phyloP scores from a whole-genome alignment of 805 yeast genomes.

The Kodamaea laetipori region DNA sequence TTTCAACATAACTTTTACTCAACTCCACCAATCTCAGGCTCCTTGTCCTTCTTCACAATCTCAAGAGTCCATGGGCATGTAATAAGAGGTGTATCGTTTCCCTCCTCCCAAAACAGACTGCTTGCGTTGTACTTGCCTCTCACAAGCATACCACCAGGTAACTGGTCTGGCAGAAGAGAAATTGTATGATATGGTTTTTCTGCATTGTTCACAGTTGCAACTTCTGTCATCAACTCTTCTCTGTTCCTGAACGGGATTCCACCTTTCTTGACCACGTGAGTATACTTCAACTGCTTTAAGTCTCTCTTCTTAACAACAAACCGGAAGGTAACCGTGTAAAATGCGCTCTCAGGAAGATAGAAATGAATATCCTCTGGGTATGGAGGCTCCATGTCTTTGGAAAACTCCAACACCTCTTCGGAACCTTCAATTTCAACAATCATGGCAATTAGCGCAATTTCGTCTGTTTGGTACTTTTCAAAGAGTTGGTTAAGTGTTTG shows the following conservation, averaged over 20 bases:
- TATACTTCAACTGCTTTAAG: slow-evolving; percentile 24
- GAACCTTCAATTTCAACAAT: slow-evolving; percentile 28
- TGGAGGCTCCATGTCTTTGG: slow-evolving; percentile 27
- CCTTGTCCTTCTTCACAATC: slow-evolving; percentile 21
- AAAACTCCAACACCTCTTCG: slow-evolving; percentile 23
- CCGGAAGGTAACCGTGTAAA: slow-evolving; percentile 26
- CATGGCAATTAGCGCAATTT: slow-evolving; percentile 30
- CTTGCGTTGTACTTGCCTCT: slow-evolving; percentile 31
- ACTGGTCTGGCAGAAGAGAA: slow-evolving; percentile 27
- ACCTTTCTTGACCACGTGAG: slow-evolving; percentile 31
- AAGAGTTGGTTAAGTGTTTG: slow-evolving; percentile 17
- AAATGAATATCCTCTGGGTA: slow-evolving; percentile 28
- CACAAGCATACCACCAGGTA: slow-evolving; percentile 33
- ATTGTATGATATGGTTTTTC: slow-evolving; percentile 20
- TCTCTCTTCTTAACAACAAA: slow-evolving; percentile 25
- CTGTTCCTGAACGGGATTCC: slow-evolving; percentile 29
- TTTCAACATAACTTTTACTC: neutral
- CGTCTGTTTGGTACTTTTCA: slow-evolving; percentile 25
- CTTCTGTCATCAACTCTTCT: slow-evolving; percentile 21
- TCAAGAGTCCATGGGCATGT: slow-evolving; percentile 22
- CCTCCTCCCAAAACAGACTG: slow-evolving; percentile 24
- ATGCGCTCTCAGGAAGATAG: slow-evolving; percentile 28
- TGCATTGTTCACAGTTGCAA: slow-evolving; percentile 20
- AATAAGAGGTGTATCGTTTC: slow-evolving; percentile 17
- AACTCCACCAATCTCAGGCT: slow-evolving; percentile 17